Evolutionary conservation across 2,329 filamentous ascomycete species (phyloP), one percentile per base, ranked within the genome.

Genomic region (Knoxdaviesia capensis): DNA sequence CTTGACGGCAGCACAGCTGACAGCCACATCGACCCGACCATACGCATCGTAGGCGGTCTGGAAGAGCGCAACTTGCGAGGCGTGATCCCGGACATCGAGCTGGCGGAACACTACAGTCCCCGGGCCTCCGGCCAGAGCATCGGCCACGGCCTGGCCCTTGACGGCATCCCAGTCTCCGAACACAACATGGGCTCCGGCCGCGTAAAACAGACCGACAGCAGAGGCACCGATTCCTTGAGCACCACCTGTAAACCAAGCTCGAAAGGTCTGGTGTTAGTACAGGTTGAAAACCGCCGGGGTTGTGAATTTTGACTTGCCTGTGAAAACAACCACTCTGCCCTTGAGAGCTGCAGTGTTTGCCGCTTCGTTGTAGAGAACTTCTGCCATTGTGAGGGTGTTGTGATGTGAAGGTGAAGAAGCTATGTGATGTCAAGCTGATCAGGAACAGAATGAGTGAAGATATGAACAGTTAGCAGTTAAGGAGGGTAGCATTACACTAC

Each of bases 1-100:
- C 10, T 56, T 54, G 5, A 51, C 48, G 0, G 63, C 66, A 1
- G 66, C 67, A 32, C 59, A 63, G 4, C 20, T 20, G 35, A 42
- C 28, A 30, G 41, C 41, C 10, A 38, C 41, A 42, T 42, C 41
- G 36, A 42, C 41, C 33, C 49, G 34, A 7, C 41, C 41, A 38
- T 38, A 34, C 30, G 11, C 34, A 6, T 38, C 33, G 33, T 38
- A 42, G 3, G 36, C 41, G 7, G 29, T 30, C 6, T 42, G 35
- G 41, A 42, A 42, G 6, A 42, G 34, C 4, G 35, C 36, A 5
- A 42, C 11, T 29, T 42, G 41, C 7, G 41, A 38, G n/a, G 31
- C 34, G 20, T 42, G 39, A 29, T 42, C 41, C 29, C 41, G 35
- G 41, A 42, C 41, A 34, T 42, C 41, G 28, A 42, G 31, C 33